These are phyloP conservation scores for Apiotrichum gracile DNA, from an alignment of 1,284 basidiomycete genomes.

Conservation along the genomic window DNA sequence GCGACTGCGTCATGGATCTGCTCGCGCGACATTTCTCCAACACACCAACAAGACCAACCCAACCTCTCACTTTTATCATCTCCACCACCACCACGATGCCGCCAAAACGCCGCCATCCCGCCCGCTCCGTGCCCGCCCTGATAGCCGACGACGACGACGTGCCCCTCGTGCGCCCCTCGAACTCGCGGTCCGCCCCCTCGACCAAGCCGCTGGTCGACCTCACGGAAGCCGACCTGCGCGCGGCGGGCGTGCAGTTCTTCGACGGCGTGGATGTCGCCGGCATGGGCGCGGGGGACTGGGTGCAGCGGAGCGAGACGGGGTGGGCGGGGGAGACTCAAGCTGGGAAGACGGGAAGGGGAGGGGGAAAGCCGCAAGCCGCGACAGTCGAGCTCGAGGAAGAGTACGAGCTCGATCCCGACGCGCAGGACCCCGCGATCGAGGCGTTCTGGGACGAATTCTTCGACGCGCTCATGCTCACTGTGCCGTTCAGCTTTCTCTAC, in stretches of 20 bases:
- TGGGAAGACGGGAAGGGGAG: no score
- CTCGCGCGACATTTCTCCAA: no score
- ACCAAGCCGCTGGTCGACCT: constrained; percentile 16
- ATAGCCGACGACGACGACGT: no score
- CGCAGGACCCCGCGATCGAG: constrained; percentile 1
- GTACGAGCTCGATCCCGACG: neutral
- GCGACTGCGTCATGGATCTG: no score
- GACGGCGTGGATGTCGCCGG: neutral
- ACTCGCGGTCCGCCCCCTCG: neutral
- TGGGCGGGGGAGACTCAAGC: neutral
- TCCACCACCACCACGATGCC: no score
- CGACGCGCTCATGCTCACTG: constrained; percentile 37
- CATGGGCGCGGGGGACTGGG: neutral
- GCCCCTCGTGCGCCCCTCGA: neutral
- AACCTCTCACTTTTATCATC: no score
- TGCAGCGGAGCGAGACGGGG: neutral
- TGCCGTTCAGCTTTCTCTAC: constrained; percentile 43
- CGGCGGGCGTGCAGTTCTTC: constrained; percentile 14
- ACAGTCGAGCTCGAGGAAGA: constrained; percentile 4
- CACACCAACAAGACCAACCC: no score
- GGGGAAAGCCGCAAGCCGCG: neutral
- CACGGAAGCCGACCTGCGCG: constrained; percentile 8
- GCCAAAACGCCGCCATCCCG: no score
- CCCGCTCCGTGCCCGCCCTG: no score
- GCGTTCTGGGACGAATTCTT: constrained; percentile 44